These are phyloP conservation scores for Boletus tylopilopsis DNA, from an alignment of 768 basidiomycete species.

Conservation along the genomic window DNA sequence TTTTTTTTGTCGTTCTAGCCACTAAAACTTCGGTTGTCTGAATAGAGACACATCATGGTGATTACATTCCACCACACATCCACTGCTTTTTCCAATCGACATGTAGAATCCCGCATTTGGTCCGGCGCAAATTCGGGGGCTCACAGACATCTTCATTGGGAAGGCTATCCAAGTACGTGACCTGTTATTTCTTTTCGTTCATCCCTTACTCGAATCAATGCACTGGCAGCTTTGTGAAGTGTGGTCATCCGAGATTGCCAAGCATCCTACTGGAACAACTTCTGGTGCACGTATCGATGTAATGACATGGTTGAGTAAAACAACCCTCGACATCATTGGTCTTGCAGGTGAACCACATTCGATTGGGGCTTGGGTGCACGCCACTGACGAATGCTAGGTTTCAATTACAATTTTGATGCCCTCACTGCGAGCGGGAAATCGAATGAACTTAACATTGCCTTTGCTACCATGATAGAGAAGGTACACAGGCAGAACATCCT, in stretches of 20 bases:
- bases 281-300: conserved; percentile 25
- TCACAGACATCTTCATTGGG: conserved; percentile 56
- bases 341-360: conserved; percentile 29
- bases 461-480: conserved; percentile 24
- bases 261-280: conserved; percentile 15
- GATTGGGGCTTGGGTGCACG: no score
- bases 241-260: conserved; percentile 34
- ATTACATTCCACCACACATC: background rate
- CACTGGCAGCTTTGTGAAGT: conserved; percentile 41
- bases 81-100: background rate
- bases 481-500: conserved; percentile 13
- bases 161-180: conserved; percentile 55
- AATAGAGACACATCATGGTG: conserved; percentile 35
- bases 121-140: conserved; percentile 50
- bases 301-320: conserved; percentile 29
- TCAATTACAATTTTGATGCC: conserved; percentile 34
- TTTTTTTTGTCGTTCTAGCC: no score
- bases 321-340: conserved; percentile 39
- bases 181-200: no score
- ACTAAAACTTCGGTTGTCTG: no score
- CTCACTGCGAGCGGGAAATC: conserved; percentile 23
- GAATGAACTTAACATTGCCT: conserved; percentile 33
- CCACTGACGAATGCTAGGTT: conserved; percentile 19
- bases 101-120: conserved; percentile 70
- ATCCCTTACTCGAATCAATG: background rate